Conservation (phyloP, 139 green algal genomes). For the Coccomyxa sp. region DNA sequence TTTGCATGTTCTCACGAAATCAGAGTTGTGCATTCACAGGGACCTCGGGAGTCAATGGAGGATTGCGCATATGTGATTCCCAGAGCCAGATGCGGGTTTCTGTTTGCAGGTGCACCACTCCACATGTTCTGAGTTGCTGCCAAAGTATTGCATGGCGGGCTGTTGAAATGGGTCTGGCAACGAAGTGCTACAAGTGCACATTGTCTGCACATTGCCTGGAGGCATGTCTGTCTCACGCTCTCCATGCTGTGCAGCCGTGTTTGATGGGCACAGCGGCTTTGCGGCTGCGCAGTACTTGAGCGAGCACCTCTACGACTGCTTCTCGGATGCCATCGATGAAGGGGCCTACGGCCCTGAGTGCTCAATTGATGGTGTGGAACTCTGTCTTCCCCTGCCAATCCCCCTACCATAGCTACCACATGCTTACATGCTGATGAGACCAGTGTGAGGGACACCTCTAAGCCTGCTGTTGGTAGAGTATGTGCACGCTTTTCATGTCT, state of each 20-base stretch:
- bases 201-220: constrained; percentile 14
- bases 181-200: neutral
- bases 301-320: constrained; percentile 45
- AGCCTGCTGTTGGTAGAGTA: neutral
- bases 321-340: constrained; percentile 31
- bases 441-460: neutral
- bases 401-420: neutral
- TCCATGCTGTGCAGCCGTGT: constrained; percentile 38
- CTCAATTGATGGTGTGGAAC: neutral
- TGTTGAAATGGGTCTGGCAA: neutral
- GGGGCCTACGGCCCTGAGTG: constrained; percentile 6
- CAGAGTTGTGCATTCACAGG: too few relatives aligned
- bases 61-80: constrained; percentile 41
- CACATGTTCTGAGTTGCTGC: neutral
- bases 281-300: constrained; percentile 56
- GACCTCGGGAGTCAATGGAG: constrained; percentile 63
- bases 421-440: neutral
- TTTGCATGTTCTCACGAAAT: too few relatives aligned
- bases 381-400: neutral
- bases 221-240: too few relatives aligned
- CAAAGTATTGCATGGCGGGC: neutral
- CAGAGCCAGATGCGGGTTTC: constrained; percentile 33
- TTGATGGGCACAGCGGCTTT: constrained; percentile 65
- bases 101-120: constrained; percentile 35
- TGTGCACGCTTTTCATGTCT: neutral